Conservation (phyloP, 768 basidiomycete species). For the Boletus vinaceobasis region DNA sequence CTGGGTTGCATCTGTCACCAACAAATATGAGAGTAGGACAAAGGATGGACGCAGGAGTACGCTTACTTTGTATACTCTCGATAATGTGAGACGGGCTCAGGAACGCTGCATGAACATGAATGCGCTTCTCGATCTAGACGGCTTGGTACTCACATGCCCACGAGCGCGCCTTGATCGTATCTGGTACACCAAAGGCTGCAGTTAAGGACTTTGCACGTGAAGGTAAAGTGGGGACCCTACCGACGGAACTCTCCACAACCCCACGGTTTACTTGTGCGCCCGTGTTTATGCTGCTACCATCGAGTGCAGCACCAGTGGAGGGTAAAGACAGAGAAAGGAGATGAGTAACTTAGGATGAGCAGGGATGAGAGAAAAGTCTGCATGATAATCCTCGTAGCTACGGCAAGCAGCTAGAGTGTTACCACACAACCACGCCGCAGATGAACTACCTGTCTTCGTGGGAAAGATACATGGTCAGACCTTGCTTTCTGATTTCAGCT, state of each 20-base stretch:
- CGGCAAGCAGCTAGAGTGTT: too few species aligned
- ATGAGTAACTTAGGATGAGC: too few species aligned
- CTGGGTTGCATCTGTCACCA: not conserved
- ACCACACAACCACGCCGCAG: too few species aligned
- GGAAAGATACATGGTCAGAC: too few species aligned
- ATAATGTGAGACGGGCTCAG: not conserved
- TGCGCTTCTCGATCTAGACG: not conserved
- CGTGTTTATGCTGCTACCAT: not conserved
- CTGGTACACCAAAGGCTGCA: not conserved
- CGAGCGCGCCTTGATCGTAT: not conserved
- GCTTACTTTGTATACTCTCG: constrained; percentile 2
- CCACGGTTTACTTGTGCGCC: not conserved
- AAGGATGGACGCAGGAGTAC: not conserved
- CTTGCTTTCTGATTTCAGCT: too few species aligned
- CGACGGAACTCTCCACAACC: not conserved
- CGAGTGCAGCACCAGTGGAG: too few species aligned
- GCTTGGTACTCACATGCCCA: not conserved
- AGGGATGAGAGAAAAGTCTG: too few species aligned
- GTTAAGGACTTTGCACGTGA: not conserved
- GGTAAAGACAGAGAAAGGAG: too few species aligned
- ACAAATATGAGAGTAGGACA: not conserved
- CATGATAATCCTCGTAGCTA: too few species aligned
- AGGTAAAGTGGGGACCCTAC: not conserved
- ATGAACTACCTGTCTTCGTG: too few species aligned
- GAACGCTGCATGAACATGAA: constrained; percentile 1